These are phyloP conservation scores for Eucalyptus globulus DNA, from an alignment of 345 rosid genomes.

Conservation along the genomic window DNA sequence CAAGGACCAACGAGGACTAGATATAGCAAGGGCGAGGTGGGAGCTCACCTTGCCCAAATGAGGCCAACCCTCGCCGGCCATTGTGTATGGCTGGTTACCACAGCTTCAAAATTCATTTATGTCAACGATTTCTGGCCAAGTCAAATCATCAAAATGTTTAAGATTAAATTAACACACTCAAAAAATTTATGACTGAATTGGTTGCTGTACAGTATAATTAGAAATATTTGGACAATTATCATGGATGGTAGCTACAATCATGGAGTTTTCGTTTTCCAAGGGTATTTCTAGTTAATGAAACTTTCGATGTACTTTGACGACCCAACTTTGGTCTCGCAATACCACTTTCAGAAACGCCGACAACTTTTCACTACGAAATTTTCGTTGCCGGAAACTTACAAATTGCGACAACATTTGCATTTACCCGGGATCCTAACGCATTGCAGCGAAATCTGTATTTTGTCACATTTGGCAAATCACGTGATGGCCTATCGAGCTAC, in stretches of 20 bases:
- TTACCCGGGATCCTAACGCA: background rate
- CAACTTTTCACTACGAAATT: background rate
- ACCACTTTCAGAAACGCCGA: background rate
- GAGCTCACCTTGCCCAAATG: background rate
- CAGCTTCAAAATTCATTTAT: background rate
- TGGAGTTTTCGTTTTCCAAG: background rate
- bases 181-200: background rate
- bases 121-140: fast-evolving
- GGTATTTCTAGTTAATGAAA: background rate
- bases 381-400: background rate
- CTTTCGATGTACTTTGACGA: background rate
- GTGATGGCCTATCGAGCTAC: background rate
- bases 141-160: fast-evolving
- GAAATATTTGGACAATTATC: background rate
- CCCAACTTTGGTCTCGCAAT: background rate
- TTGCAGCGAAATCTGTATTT: no score
- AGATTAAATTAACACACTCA: background rate
- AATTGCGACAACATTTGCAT: background rate
- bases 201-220: fast-evolving
- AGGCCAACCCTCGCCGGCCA: background rate
- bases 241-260: background rate
- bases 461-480: no score
- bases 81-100: fast-evolving
- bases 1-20: background rate
- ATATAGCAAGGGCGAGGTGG: background rate